A percentile compares a stretch with the other conserved stretches of the same genome.
Conservation (phyloP, 1,139 yeast genomes). For the Yamadazyma oceani region DNA sequence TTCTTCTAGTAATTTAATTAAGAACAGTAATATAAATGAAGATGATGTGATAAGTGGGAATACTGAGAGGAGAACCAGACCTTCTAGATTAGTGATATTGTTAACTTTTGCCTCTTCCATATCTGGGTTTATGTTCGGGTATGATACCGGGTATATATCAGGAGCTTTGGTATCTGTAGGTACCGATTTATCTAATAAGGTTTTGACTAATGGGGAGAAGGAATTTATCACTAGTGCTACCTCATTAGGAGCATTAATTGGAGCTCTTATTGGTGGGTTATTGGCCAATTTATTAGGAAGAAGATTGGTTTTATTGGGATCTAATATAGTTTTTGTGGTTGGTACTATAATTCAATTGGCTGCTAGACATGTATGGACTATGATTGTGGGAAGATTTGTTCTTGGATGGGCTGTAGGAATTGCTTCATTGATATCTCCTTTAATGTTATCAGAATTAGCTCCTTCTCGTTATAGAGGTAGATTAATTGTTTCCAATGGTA, state of each 20-base stretch:
- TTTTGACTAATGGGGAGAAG: constrained; percentile 70
- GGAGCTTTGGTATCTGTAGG: constrained; percentile 87
- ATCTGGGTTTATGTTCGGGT: constrained; percentile 95
- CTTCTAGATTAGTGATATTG: constrained; percentile 63
- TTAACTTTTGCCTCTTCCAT: constrained; percentile 81
- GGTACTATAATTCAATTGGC: constrained; percentile 86
- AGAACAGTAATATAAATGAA: not conserved
- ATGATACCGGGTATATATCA: constrained; percentile 94
- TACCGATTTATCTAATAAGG: constrained; percentile 56
- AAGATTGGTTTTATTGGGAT: constrained; percentile 73
- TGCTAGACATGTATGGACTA: constrained; percentile 80
- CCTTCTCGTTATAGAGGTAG: constrained; percentile 92
- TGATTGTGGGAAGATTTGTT: constrained; percentile 86
- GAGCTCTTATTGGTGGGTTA: constrained; percentile 75
- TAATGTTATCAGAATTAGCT: constrained; percentile 87
- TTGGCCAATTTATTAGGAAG: constrained; percentile 82
- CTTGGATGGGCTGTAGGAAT: constrained; percentile 97
- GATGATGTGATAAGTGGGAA: constrained; percentile 1
- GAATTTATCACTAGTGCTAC: constrained; percentile 95
- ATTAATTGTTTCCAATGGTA: constrained; percentile 63
- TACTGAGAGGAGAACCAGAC: constrained; percentile 25
- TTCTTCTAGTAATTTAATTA: constrained; percentile 9
- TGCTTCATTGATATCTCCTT: constrained; percentile 87
- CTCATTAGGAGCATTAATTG: constrained; percentile 84
- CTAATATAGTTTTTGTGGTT: constrained; percentile 73